Evolutionary conservation across 2,329 filamentous ascomycete species (phyloP), one percentile per base, ranked within the genome.

Genomic region (Blumeria graminis): DNA sequence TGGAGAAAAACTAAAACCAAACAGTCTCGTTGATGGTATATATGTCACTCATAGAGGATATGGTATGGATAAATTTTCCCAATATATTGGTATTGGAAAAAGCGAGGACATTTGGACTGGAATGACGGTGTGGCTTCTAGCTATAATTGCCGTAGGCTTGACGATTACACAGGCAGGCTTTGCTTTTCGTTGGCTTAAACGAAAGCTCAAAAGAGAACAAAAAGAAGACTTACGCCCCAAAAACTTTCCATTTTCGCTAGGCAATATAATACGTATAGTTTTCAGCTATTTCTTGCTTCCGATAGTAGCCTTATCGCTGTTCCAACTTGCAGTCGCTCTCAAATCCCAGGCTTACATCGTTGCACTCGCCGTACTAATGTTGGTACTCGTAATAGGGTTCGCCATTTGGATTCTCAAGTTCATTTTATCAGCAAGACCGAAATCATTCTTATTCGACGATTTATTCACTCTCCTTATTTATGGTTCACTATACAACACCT

Each of bases 401-500:
- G 80, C 84, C 1, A 73, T 73, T 33, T 94, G 88, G 81, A 77
- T 94, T 32, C 77, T 94, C 52, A 80, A 79, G 64, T 74, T 94
- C 55, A 90, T 96, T 63, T 80, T 83, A 57, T 79, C 74, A 28
- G 92, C 86, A 0, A 81, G 84, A 60, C 89, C 89, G 6, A 82
- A 88, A 59, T 84, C 87, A 1, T 84, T 87, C 61, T 74, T 98
- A 9, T 98, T 95, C 67, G 92, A 98, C 68, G 88, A 96, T 64
- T 74, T 98, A 53, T 81, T 87, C 6, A 95, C 87, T 0, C 81
- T 96, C 8, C 74, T 98, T 1, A 76, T 87, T 0, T 96, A 94
- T 63, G 92, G 92, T 0, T 87, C 92, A 5, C 73, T 98, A 7
- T 98, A 98, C 69, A 98, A 98, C 69, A 98, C 92, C 0, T 96